Base-by-base conservation (phyloP, 148 eudicot genomes). In the Rheum nobile region DNA sequence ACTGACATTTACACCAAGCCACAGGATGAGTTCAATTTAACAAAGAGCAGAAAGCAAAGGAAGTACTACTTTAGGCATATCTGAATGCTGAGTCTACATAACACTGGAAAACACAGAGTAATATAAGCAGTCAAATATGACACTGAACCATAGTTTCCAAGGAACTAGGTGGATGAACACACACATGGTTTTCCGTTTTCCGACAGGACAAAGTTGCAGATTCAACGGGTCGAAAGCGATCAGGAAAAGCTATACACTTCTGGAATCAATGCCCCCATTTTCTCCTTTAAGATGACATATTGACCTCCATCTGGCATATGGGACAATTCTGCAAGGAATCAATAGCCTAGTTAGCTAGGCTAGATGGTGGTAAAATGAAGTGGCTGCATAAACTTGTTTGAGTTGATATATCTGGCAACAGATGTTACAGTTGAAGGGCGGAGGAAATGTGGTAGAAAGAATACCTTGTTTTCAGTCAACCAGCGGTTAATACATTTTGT, bases 391-490 rank as follows among this genome's bases (percentile, higher is more conserved):
- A 35, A 35, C 37, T 35, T 35, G 37, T 35, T 35, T 35, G 4
- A 35, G 4, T 35, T 35, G 3, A 35, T 35, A 35, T 35, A 4
- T 35, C 4, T 29, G 67, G 34, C 19, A 52, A 0, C 24, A 68
- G 16, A 37, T 26, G 71, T 8, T 31, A 67, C n/a, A 31, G 22
- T 13, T 14, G 38, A 34, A 7, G 41, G n/a, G 38, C 17, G 12
- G n/a, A 21, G 26, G 14, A 12, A 34, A 4, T 35, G 46, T 17
- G 44, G 44, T 21, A 17, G 46, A 38, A 35, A 41, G 32, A 31
- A 26, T 82, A 91, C 97, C 89, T 88, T 93, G 8, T 68, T 85
- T 42, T 70, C 76, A 75, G 41, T 77, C 82, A 94, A 76, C 98
- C 98, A 93, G 29, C 72, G 77, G 28, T 38, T 80, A 74, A 94